Base-by-base conservation (phyloP, 208 protist genomes). In the Herpetomonas tarakana region DNA sequence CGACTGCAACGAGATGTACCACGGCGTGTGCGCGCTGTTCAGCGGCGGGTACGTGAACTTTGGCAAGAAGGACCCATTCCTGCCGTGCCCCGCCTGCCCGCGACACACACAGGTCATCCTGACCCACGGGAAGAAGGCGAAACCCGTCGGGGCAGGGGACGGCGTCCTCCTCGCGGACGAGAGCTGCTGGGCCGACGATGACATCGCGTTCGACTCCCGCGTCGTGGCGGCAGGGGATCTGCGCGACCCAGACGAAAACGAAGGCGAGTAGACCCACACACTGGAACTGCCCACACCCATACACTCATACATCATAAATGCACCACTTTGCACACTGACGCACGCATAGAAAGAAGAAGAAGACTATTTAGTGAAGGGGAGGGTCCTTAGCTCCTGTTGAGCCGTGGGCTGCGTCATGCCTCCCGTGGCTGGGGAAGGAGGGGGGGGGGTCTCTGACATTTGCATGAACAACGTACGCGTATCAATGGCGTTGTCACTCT, bases 11-110 rank as follows among this genome's bases (percentile, higher is more conserved):
- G 83, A 91, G 64, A 75, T 73, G 74, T 94, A 84, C 62, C 88
- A 94, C 73, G 62, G 76, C 1, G 70, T 94, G 35, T 91, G 87
- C 38, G 87, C 87, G 28, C 64, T 90, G 22, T 94, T 86, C 71
- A 83, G 74, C 25, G 52, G 71, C 46, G 88, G 84, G 31, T 94
- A 94, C 59, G 88, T 94, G 0, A 94, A 94, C 54, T 91, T 94
- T 68, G 88, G 88, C 16, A 86, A 92, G 58, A 80, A 83, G 28
- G 88, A 94, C 60, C 88, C 88, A 1, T 85, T 77, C 47, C 35
- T 90, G 67, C 88, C 88, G 11, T 91, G 82, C 28, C 72, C 88
- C 2, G 88, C 88, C 12, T 94, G 88, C 45, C 88, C 88, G 30
- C 68, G 75, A 2, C 88, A 94, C 67, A 94, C 88, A 3, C 82